A percentile compares a stretch with the other conserved stretches of the same genome.
phyloP scores from a whole-genome alignment of 1,139 yeast genomes.

The Geotrichum siamense region DNA sequence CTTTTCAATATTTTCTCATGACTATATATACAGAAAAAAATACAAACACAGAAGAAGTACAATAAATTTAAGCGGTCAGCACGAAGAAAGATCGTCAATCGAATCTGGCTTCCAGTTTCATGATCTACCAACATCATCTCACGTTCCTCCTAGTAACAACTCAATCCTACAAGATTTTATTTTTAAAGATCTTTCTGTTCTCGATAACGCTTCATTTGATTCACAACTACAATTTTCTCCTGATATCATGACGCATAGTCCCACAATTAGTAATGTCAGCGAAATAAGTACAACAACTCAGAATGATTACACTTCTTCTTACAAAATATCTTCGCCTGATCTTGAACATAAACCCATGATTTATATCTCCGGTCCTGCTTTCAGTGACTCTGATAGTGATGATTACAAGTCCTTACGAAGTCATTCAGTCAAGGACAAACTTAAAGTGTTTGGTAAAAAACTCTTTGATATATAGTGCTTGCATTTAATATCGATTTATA shows the following conservation, averaged over 20 bases:
- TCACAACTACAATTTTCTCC: slow-evolving; percentile 2
- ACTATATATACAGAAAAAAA: neutral
- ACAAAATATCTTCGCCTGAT: neutral
- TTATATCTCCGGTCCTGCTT: slow-evolving; percentile 3
- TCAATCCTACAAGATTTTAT: slow-evolving; percentile 1
- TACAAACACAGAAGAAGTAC: slow-evolving; percentile 3
- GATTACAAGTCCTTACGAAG: neutral
- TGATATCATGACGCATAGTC: neutral
- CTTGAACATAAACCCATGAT: neutral
- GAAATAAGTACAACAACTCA: neutral
- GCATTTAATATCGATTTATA: too few species aligned
- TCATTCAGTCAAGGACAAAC: neutral
- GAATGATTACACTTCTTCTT: neutral
- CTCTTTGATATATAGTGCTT: too few species aligned
- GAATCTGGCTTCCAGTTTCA: neutral
- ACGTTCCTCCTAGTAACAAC: neutral
- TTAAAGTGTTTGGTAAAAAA: neutral
- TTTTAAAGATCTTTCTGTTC: neutral
- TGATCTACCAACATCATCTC: neutral
- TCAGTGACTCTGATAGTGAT: slow-evolving; percentile 1
- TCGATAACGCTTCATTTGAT: slow-evolving; percentile 1
- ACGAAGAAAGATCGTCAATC: neutral
- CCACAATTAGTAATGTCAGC: neutral
- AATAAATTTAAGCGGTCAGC: neutral
- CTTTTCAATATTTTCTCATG: neutral